Conservation (phyloP, 2,329 filamentous ascomycete genomes). For the Aspergillus niger region DNA sequence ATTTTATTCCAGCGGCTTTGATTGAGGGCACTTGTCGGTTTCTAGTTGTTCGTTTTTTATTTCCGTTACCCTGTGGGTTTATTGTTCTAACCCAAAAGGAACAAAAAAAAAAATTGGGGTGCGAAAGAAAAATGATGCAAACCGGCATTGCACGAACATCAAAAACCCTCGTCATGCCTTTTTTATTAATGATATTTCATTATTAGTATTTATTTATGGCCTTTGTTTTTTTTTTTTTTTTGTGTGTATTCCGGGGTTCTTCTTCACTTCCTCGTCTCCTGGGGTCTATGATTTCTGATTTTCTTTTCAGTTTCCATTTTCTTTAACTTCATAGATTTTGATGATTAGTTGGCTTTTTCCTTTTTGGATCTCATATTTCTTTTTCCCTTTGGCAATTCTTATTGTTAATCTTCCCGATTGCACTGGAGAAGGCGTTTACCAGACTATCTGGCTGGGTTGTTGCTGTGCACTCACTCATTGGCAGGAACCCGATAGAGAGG, state of each 20-base stretch:
- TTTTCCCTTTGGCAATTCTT: slow-evolving; percentile 7
- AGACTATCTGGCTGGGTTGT: slow-evolving; percentile 13
- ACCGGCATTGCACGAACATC: slow-evolving; percentile 4
- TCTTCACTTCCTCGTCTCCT: background rate
- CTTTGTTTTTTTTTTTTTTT: slow-evolving; percentile 6
- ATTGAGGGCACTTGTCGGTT: background rate
- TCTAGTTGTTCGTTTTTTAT: slow-evolving; percentile 7
- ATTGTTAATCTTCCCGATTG: slow-evolving; percentile 13
- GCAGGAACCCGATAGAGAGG: slow-evolving; percentile 14
- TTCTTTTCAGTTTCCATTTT: background rate
- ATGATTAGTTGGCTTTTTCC: background rate
- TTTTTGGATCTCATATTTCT: background rate
- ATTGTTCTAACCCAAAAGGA: slow-evolving; percentile 2
- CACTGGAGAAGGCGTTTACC: background rate
- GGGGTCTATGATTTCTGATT: background rate
- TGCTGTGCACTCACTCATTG: slow-evolving; percentile 14
- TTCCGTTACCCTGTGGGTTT: slow-evolving; percentile 2
- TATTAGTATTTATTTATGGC: background rate
- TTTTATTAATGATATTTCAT: slow-evolving; percentile 6
- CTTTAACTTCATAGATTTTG: background rate
- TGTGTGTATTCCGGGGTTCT: slow-evolving; percentile 3
- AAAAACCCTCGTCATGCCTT: slow-evolving; percentile 6
- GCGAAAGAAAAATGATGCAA: slow-evolving; percentile 3
- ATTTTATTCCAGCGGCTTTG: background rate
- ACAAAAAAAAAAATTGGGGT: slow-evolving; percentile 9